Evolutionary conservation across 2,329 filamentous ascomycete genomes (phyloP), one percentile per base, ranked within the genome.

Genomic region (Helminthosporium solani): DNA sequence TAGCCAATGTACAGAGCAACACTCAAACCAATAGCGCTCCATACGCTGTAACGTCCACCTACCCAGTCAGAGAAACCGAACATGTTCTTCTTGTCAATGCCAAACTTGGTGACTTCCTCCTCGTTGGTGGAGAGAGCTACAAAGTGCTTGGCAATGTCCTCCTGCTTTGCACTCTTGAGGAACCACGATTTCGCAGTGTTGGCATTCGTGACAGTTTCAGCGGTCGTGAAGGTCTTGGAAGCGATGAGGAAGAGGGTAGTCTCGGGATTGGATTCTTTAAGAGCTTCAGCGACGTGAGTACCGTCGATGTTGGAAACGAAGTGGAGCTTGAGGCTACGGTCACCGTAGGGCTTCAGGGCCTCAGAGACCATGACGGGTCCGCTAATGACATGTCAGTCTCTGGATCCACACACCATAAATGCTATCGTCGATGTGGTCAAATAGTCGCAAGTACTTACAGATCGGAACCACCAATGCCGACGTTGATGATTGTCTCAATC

Each of bases 261-360:
- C 78, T 99, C 94, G 39, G 92, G 92, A 72, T 99, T 85, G 7
- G 92, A 95, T 63, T 85, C 76, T 68, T 84, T 86, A 50, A 97
- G 83, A 40, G 94, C 91, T 77, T 99, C 94, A 38, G 90, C 88
- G 71, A 97, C 90, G 78, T 99, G 94, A 44, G 94, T 99, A 59
- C 94, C 94, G 70, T 99, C 94, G 69, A 99, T 97, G 82, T 99
- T 99, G 78, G 92, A 97, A 60, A 99, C 94, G 66, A 99, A 99
- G 81, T 97, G 92, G 36, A 97, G 82, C 55, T 85, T 96, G 77
- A 90, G 82, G 73, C 87, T 85, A 51, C 85, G 82, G 70, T 90
- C 86, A 39, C 89, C 88, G 73, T 99, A 99, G 68, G 90, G 82
- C 81, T 96, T 97, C 63, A 99, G 83, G 36, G 94, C 91, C 76